Conservation (phyloP, 2,329 filamentous ascomycete species). For the Aspergillus neoniger region DNA sequence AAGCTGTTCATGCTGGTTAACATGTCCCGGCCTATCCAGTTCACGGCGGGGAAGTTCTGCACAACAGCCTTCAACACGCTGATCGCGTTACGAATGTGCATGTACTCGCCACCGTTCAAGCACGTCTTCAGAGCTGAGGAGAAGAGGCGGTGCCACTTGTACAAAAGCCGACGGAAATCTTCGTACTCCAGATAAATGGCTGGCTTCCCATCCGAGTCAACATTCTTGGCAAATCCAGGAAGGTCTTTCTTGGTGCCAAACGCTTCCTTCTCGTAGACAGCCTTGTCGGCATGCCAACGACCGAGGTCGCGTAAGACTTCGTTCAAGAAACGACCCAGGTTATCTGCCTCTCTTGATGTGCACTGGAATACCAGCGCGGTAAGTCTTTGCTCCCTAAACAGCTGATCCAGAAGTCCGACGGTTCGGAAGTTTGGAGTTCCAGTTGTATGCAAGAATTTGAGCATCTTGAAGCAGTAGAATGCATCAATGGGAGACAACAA, state of each 20-base stretch:
- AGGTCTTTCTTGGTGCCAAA: constrained; percentile 66
- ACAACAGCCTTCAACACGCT: constrained; percentile 80
- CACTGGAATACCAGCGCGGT: constrained; percentile 83
- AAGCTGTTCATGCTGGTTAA: constrained; percentile 46
- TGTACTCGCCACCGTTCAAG: constrained; percentile 82
- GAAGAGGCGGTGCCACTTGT: constrained; percentile 86
- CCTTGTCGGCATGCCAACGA: constrained; percentile 78
- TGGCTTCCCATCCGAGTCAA: constrained; percentile 71
- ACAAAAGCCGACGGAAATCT: constrained; percentile 80
- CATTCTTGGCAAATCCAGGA: constrained; percentile 74
- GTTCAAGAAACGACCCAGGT: constrained; percentile 87
- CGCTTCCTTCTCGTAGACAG: constrained; percentile 79
- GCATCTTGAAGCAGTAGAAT: constrained; percentile 81
- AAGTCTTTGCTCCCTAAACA: constrained; percentile 82
- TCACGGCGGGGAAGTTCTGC: constrained; percentile 81
- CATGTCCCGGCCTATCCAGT: constrained; percentile 72
- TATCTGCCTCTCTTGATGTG: constrained; percentile 86
- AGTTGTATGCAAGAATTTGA: constrained; percentile 82
- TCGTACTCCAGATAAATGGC: constrained; percentile 76
- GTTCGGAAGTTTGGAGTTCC: constrained; percentile 85
- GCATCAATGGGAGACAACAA: constrained; percentile 83
- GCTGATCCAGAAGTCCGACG: constrained; percentile 75
- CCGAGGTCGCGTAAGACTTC: constrained; percentile 77
- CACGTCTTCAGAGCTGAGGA: constrained; percentile 79
- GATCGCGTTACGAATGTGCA: constrained; percentile 96